Conservation (phyloP, 805 yeast genomes). For the Candida ponderosae region DNA sequence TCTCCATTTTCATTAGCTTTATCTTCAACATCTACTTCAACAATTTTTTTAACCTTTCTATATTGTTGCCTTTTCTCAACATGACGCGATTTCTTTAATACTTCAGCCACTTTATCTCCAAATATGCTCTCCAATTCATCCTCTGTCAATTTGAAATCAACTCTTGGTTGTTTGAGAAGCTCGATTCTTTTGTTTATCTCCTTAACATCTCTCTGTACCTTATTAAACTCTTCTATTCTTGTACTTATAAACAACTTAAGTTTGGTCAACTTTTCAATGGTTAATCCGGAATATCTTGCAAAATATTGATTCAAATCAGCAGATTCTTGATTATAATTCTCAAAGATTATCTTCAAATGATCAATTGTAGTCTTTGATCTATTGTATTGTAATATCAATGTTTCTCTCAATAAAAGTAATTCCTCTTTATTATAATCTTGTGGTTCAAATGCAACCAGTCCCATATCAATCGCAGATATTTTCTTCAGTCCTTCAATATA, state of each 20-base stretch:
- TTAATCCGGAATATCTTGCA: conserved; percentile 2
- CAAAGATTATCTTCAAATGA: conserved; percentile 7
- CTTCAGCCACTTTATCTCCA: conserved; percentile 5
- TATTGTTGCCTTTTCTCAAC: not conserved
- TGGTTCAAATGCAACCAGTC: not conserved
- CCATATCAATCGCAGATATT: not conserved
- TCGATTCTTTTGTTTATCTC: conserved; percentile 10
- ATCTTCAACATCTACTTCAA: not conserved
- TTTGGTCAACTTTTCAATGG: conserved; percentile 3
- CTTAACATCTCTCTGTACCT: conserved; percentile 9
- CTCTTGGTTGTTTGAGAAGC: conserved; percentile 1
- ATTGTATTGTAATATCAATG: conserved; percentile 4
- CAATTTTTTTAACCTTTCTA: not conserved
- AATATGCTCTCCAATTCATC: conserved; percentile 10
- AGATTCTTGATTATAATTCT: conserved; percentile 2
- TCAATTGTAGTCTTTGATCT: conserved; percentile 5
- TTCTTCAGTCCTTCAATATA: not conserved
- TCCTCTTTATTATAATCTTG: not conserved
- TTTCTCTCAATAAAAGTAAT: not conserved
- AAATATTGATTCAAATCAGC: not conserved
- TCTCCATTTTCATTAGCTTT: not conserved
- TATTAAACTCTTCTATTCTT: conserved; percentile 8
- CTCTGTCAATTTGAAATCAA: conserved; percentile 2
- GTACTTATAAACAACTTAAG: conserved; percentile 5
- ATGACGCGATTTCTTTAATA: conserved; percentile 1